These are phyloP conservation scores for Pseudocercospora pini-densiflorae DNA, from an alignment of 2,329 filamentous ascomycete genomes.

Conservation along the genomic window DNA sequence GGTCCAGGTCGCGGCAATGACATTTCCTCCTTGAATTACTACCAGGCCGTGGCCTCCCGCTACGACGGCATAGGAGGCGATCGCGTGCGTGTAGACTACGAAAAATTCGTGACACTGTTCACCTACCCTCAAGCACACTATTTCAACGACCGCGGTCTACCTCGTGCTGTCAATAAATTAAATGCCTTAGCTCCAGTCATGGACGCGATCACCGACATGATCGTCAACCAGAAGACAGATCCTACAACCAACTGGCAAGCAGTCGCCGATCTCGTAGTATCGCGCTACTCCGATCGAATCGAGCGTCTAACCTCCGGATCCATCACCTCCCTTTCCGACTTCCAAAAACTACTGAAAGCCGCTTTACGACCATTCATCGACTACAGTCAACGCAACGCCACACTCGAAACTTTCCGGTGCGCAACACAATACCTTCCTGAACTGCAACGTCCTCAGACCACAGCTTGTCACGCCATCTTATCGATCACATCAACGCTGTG, in stretches of 20 bases:
- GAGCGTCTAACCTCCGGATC: conserved; percentile 39
- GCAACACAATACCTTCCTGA: conserved; percentile 47
- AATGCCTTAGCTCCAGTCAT: conserved; percentile 45
- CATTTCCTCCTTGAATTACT: conserved; percentile 38
- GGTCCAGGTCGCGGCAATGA: conserved; percentile 18
- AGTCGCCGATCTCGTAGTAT: conserved; percentile 67
- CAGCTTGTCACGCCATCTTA: conserved; percentile 39
- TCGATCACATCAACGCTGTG: conserved; percentile 41
- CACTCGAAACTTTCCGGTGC: conserved; percentile 53
- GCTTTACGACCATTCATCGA: conserved; percentile 47
- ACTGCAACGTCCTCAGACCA: conserved; percentile 23
- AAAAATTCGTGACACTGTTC: conserved; percentile 55
- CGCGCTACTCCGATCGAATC: conserved; percentile 64
- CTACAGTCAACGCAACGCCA: conserved; percentile 41
- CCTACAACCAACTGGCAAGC: conserved; percentile 66
- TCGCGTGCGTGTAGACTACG: conserved; percentile 53
- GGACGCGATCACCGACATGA: conserved; percentile 51
- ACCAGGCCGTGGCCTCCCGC: conserved; percentile 46
- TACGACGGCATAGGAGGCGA: conserved; percentile 51
- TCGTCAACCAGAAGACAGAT: conserved; percentile 39
- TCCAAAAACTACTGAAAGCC: conserved; percentile 36
- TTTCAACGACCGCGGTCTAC: conserved; percentile 37
- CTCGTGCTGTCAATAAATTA: conserved; percentile 46
- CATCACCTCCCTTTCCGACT: conserved; percentile 25
- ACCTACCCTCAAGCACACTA: conserved; percentile 44